phyloP scores from a whole-genome alignment of 2,329 filamentous ascomycete species.

The Pyrenophora teres region DNA sequence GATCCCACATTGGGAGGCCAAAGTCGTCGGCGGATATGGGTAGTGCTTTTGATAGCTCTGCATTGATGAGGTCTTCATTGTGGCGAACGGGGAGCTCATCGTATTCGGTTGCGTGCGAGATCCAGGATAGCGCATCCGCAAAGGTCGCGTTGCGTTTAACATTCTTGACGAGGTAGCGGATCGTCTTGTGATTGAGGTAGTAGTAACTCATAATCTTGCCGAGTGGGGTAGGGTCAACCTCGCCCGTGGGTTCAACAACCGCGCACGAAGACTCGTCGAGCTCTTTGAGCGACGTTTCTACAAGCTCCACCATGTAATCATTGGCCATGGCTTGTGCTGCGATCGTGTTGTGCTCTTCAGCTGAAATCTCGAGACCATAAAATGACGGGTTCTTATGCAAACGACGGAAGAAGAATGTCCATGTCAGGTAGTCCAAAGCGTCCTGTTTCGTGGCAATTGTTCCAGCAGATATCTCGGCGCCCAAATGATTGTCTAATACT shows the following conservation, averaged over 20 bases:
- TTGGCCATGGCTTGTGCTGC: conserved; percentile 86
- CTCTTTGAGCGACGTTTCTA: conserved; percentile 82
- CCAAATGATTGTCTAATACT: conserved; percentile 94
- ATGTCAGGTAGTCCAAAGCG: conserved; percentile 94
- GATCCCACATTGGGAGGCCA: conserved; percentile 93
- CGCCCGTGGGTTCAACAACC: conserved; percentile 79
- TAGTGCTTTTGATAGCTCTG: conserved; percentile 80
- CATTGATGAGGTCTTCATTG: conserved; percentile 97
- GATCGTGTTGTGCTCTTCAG: conserved; percentile 88
- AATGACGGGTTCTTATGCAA: conserved; percentile 98
- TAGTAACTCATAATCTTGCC: conserved; percentile 99
- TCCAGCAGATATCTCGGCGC: conserved; percentile 90
- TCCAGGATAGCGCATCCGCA: conserved; percentile 84
- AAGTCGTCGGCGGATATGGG: conserved; percentile 68
- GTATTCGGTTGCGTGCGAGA: conserved; percentile 92
- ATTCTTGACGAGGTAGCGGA: conserved; percentile 78
- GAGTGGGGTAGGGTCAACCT: conserved; percentile 85
- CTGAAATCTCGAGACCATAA: conserved; percentile 91
- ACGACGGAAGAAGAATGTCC: conserved; percentile 98
- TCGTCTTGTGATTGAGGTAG: conserved; percentile 91
- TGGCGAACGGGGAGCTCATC: conserved; percentile 97
- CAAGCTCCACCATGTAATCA: conserved; percentile 91
- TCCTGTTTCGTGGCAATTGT: conserved; percentile 95
- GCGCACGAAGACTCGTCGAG: conserved; percentile 85
- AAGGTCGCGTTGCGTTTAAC: conserved; percentile 78